Conservation (phyloP, 176 grass and related monocot genomes). For the Areca catechu region DNA sequence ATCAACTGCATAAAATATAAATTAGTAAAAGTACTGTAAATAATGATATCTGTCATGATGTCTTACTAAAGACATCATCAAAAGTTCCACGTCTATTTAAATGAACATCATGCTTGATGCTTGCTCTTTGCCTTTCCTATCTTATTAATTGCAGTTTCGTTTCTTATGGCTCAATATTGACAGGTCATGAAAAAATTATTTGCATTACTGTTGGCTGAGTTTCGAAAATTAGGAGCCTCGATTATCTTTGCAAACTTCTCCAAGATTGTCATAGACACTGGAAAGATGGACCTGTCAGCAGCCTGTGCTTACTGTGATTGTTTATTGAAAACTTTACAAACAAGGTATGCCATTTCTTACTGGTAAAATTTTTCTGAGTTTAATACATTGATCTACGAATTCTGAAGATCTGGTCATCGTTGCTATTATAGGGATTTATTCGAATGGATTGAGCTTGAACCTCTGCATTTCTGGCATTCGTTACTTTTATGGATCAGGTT, state of each 20-base stretch:
- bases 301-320: slow-evolving; percentile 77
- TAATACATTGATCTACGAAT: no score
- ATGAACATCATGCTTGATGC: no score
- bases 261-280: slow-evolving; percentile 97
- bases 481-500: slow-evolving; percentile 95
- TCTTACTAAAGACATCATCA: no score
- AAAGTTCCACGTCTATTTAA: no score
- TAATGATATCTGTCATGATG: no score
- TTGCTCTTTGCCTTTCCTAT: no score
- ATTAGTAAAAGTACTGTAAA: no score
- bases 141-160: background rate
- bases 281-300: slow-evolving; percentile 72
- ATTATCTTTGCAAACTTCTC: slow-evolving; percentile 93
- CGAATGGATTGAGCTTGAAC: slow-evolving; percentile 96
- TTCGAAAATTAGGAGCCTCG: slow-evolving; percentile 77
- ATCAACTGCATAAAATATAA: no score
- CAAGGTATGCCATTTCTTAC: slow-evolving; percentile 39
- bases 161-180: slow-evolving; percentile 18
- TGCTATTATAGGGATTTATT: slow-evolving; percentile 75
- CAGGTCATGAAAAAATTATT: slow-evolving; percentile 98
- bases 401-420: slow-evolving; percentile 1
- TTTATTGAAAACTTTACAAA: slow-evolving; percentile 89
- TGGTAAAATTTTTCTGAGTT: background rate
- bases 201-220: slow-evolving; percentile 64
- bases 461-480: slow-evolving; percentile 87